Evolutionary conservation across 495 filamentous ascomycete genomes (phyloP).

Genomic region (Oidiodendron maius): DNA sequence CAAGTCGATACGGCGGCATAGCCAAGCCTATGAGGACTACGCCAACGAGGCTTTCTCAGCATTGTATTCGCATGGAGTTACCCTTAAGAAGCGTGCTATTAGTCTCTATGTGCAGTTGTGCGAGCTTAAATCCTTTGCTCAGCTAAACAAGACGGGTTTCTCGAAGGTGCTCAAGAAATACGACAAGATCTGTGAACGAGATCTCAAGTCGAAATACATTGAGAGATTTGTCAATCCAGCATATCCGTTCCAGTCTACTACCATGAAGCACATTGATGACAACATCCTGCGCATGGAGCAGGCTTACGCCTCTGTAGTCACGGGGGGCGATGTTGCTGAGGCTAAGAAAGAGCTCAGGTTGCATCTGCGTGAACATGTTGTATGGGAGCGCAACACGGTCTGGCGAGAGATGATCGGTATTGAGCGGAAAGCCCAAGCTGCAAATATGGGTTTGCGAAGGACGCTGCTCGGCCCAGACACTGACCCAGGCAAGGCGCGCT

Average conservation of each 20-base stretch:
- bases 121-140: slow-evolving; percentile 91
- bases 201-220: slow-evolving; percentile 70
- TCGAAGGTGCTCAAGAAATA: slow-evolving; percentile 96
- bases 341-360: slow-evolving; percentile 83
- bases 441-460: slow-evolving; percentile 74
- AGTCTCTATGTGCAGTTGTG: slow-evolving; percentile 89
- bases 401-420: slow-evolving; percentile 99
- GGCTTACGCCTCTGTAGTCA: slow-evolving; percentile 75
- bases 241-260: slow-evolving; percentile 68
- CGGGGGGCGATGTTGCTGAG: slow-evolving; percentile 64
- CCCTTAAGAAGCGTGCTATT: slow-evolving; percentile 83
- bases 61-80: slow-evolving; percentile 75
- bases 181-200: slow-evolving; percentile 87
- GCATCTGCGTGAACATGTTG: slow-evolving; percentile 92
- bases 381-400: slow-evolving; percentile 98
- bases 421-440: slow-evolving; percentile 91
- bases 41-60: slow-evolving; percentile 62
- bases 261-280: slow-evolving; percentile 61
- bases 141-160: slow-evolving; percentile 95
- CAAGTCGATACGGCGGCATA: slow-evolving; percentile 38
- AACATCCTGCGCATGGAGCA: slow-evolving; percentile 68
- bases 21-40: slow-evolving; percentile 63
- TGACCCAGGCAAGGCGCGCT: slow-evolving; percentile 60
- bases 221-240: slow-evolving; percentile 62
- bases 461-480: slow-evolving; percentile 72